A percentile compares a stretch with the other conserved stretches of the same genome.
These are phyloP conservation scores for Tuctoria greenei DNA, from an alignment of 176 grass and related monocot genomes.

Conservation along the genomic window DNA sequence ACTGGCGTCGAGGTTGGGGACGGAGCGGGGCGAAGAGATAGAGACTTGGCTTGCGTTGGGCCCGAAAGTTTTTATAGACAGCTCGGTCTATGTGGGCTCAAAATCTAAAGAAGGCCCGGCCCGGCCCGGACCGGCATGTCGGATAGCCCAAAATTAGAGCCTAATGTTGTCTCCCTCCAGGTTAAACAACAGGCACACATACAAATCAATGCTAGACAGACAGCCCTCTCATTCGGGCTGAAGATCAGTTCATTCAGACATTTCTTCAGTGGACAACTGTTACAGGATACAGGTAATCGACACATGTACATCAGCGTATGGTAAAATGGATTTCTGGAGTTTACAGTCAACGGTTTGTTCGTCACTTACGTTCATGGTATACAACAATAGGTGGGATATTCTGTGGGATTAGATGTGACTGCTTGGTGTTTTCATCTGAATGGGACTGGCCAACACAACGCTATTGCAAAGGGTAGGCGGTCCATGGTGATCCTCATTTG, in stretches of 20 bases:
- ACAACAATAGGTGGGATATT: conserved; percentile 20
- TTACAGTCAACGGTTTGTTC: conserved; percentile 9
- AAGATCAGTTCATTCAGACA: conserved; percentile 28
- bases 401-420: no score
- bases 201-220: neutral
- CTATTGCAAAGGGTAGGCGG: no score
- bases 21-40: neutral
- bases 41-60: neutral
- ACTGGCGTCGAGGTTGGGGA: neutral
- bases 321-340: conserved; percentile 5
- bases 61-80: neutral
- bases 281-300: neutral
- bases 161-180: neutral
- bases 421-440: no score
- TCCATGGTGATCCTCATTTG: no score
- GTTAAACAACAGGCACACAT: conserved; percentile 3
- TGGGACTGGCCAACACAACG: no score
- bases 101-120: neutral
- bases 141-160: neutral
- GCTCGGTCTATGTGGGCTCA: neutral
- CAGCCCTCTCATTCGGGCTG: conserved; percentile 1
- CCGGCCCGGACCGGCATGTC: neutral
- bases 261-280: neutral
- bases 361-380: conserved; percentile 16
- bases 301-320: conserved; percentile 6